Conservation (phyloP, 495 filamentous ascomycete species). For the Friedmanniomyces simplex region DNA sequence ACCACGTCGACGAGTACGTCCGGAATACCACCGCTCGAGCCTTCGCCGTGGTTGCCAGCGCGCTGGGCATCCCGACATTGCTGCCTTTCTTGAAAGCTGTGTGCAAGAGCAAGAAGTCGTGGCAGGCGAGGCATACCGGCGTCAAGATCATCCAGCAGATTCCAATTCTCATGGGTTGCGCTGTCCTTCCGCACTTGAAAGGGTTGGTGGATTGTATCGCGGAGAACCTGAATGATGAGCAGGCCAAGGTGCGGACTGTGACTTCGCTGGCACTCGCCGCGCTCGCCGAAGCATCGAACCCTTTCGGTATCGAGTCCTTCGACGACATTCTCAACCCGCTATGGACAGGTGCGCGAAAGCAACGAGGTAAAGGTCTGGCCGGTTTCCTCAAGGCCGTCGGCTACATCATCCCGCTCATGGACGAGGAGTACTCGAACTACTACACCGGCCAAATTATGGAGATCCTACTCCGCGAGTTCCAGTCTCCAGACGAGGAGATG, state of each 20-base stretch:
- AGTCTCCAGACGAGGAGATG: slow-evolving; percentile 98
- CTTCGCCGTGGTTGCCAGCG: slow-evolving; percentile 94
- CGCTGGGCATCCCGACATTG: slow-evolving; percentile 89
- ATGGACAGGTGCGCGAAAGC: slow-evolving; percentile 91
- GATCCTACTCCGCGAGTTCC: slow-evolving; percentile 89
- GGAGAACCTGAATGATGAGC: slow-evolving; percentile 91
- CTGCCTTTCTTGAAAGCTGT: slow-evolving; percentile 92
- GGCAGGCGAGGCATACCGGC: slow-evolving; percentile 98
- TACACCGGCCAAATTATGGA: slow-evolving; percentile 99
- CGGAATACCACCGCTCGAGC: slow-evolving; percentile 96
- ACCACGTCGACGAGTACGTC: slow-evolving; percentile 98
- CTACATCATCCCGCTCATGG: slow-evolving; percentile 98
- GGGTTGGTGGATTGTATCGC: slow-evolving; percentile 94
- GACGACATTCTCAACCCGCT: slow-evolving; percentile 95
- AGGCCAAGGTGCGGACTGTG: slow-evolving; percentile 92
- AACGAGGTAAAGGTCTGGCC: slow-evolving; percentile 90
- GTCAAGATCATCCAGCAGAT: slow-evolving; percentile 99
- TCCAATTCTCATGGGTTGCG: slow-evolving; percentile 98
- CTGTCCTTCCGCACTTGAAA: slow-evolving; percentile 90
- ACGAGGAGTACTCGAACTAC: slow-evolving; percentile 98
- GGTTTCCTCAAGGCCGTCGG: slow-evolving; percentile 96
- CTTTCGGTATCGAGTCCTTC: slow-evolving; percentile 98
- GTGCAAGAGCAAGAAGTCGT: slow-evolving; percentile 95
- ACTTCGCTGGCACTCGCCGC: slow-evolving; percentile 93
- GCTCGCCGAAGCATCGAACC: slow-evolving; percentile 90